Base-by-base conservation (phyloP, 345 rosid genomes). In the Melaleuca quinquenervia region DNA sequence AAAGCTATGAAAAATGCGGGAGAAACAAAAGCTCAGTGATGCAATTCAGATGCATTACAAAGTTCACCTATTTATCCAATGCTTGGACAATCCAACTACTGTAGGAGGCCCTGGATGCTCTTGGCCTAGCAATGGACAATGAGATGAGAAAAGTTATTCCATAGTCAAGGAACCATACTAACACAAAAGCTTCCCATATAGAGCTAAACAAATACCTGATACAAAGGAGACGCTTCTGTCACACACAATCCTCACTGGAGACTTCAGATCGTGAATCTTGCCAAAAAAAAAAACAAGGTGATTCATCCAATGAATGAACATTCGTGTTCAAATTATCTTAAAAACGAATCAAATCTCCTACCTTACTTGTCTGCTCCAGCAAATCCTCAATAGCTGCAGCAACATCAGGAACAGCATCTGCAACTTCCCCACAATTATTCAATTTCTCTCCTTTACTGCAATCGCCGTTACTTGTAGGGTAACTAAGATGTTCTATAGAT, bases 371-470 rank as follows among this genome's bases (percentile, higher is more conserved):
- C 93, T 95, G 98, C 95, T 94, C 98, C 88, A 94, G 87, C 87
- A 97, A 89, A 92, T 96, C 96, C 93, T 96, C 99, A 88, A 96
- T 97, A 44, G 93, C 94, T 91, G 96, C 95, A 84, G 95, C 98
- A 85, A 97, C 98, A 91, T 96, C 98, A 52, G 98, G 96, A 91
- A 91, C 92, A 88, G 89, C 92, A 86, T 87, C 90, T 86, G 91
- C 85, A 87, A 88, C 89, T 90, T 92, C 96, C 64, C 58, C 90
- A 84, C 84, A 85, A 80, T 85, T 88, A 89, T 87, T 91, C 82
- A 85, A 83, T 58, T 82, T 90, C 76, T 83, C 87, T 83, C 84
- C 88, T 50, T 85, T 91, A 70, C 87, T 88, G 76, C 90, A 88
- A 80, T 85, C 91, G 48, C 74, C 86, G 60, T 87, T 86, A 88